Conservation (phyloP, 2,329 filamentous ascomycete genomes). For the Orbilia quercus region DNA sequence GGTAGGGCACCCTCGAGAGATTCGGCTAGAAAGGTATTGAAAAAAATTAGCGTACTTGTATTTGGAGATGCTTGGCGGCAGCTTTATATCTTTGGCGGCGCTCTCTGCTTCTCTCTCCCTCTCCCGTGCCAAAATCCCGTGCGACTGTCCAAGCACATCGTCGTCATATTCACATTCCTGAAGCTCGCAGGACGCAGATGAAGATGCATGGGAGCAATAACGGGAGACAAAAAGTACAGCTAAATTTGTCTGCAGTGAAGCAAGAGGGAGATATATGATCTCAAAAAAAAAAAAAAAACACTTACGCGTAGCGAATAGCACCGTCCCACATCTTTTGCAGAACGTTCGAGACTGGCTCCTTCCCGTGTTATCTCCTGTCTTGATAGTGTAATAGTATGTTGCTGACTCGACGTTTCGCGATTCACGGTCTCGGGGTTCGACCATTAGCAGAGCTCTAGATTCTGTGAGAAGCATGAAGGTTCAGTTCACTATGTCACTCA, state of each 20-base stretch:
- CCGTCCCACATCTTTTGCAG: conserved; percentile 55
- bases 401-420: conserved; percentile 52
- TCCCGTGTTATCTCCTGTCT: conserved; percentile 51
- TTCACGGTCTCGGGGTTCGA: conserved; percentile 50
- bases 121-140: conserved; percentile 1
- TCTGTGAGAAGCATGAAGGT: conserved; percentile 29
- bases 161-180: conserved; percentile 51
- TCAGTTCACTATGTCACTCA: conserved; percentile 21
- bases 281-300: no score
- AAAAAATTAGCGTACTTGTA: conserved; percentile 24
- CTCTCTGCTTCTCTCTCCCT: not conserved
- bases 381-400: conserved; percentile 55
- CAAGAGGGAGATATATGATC: conserved; percentile 26
- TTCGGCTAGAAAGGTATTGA: conserved; percentile 35
- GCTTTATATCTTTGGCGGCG: conserved; percentile 6
- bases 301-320: conserved; percentile 57
- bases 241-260: not conserved
- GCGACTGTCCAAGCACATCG: conserved; percentile 17
- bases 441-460: conserved; percentile 51
- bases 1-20: conserved; percentile 53
- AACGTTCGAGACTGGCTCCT: conserved; percentile 56
- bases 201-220: conserved; percentile 13
- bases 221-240: conserved; percentile 21
- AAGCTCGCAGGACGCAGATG: conserved; percentile 14
- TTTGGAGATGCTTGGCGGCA: conserved; percentile 8